These are phyloP conservation scores for Aspergillus uvarum DNA, from an alignment of 2,329 filamentous ascomycete species.

Conservation along the genomic window DNA sequence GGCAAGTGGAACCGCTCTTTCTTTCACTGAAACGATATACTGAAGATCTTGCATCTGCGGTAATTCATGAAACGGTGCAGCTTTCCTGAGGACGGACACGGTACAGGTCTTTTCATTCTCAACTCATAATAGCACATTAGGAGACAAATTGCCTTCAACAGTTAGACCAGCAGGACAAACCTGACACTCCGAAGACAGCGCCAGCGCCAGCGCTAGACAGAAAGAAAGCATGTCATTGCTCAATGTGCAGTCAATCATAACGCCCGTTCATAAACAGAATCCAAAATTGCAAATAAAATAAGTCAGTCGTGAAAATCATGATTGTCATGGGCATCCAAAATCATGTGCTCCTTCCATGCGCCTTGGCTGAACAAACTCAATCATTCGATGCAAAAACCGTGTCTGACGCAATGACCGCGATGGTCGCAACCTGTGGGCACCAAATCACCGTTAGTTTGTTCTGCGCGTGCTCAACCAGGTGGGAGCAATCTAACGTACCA, in stretches of 20 bases:
- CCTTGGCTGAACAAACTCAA: background rate
- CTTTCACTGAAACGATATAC: conserved; percentile 70
- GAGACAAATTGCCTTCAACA: background rate
- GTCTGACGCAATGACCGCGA: conserved; percentile 24
- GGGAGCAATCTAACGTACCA: conserved; percentile 18
- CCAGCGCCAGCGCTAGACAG: background rate
- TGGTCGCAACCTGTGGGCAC: conserved; percentile 15
- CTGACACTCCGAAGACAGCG: background rate
- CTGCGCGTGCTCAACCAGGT: background rate
- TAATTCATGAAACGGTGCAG: conserved; percentile 12
- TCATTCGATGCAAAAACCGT: conserved; percentile 21
- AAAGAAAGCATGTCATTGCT: background rate
- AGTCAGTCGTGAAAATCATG: background rate
- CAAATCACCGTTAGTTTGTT: background rate
- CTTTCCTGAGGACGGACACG: background rate
- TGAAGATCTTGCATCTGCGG: conserved; percentile 49
- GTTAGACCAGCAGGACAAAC: background rate
- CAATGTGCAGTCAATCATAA: background rate
- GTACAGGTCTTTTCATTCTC: background rate
- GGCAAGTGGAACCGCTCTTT: conserved; percentile 75
- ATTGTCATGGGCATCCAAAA: background rate
- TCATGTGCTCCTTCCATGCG: background rate
- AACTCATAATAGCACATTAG: background rate
- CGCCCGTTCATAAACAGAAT: background rate
- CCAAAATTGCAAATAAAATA: background rate